Evolutionary conservation across 148 eudicot species (phyloP), one percentile per base, ranked within the genome.

Genomic region (Amaranthus hypochondriacus): DNA sequence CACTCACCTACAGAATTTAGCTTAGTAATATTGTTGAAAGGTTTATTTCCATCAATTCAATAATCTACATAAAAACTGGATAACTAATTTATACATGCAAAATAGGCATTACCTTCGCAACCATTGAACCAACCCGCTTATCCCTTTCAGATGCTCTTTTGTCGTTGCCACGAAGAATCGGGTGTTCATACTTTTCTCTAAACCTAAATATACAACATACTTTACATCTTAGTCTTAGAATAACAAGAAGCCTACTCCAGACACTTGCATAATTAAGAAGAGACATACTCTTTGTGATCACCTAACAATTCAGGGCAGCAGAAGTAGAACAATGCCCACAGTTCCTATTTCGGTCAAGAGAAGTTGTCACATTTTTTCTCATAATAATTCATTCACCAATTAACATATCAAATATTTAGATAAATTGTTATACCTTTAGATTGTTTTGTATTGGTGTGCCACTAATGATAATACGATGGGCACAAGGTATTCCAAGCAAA

Each of bases 371-470:
- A 55, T 56, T 54, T 59, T 47, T 57, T 28, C 7, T 75, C 66
- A 62, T 28, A 15, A 42, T 51, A 4, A 47, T 64, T 48, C 21
- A 15, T 56, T 61, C 66, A 48, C 18, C 43, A 28, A 28, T 28
- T 28, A 28, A 28, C 15, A 52, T 0, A 28, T 47, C 11, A 71
- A 8, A 75, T 65, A 13, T 48, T 5, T 8, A 14, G 55, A 43
- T 43, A 8, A 49, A 61, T 21, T 5, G 49, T 57, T 12, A 51
- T 84, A 92, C 99, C 99, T 95, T 95, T 9, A 92, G 86, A 62
- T 95, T 89, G 75, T 95, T 95, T 81, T 95, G 99, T 74, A 95
- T 82, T 67, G 99, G 99, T 4, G 99, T 95, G 81, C 99, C 99
- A 82, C 99, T 95, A 21, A 95, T 95, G 60, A 95, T 69, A 73